Evolutionary conservation across 1,139 yeast genomes (phyloP).

Genomic region (Geotrichum klebahnii): DNA sequence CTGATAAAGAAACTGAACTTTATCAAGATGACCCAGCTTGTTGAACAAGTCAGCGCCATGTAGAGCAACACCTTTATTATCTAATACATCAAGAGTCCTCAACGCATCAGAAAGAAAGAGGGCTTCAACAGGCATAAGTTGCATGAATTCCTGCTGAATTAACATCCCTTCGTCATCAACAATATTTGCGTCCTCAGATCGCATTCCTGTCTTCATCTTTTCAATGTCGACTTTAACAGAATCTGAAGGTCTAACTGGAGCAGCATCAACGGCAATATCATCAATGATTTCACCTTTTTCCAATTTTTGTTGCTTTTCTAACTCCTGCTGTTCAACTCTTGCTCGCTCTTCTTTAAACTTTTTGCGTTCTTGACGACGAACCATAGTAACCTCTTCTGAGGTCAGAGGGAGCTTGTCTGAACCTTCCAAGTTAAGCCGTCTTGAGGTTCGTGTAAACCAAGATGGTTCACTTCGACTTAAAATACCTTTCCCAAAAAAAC

Average conservation of each 20-base stretch:
- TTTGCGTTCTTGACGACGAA: constrained; percentile 67
- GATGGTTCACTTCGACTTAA: constrained; percentile 89
- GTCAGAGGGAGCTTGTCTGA: constrained; percentile 40
- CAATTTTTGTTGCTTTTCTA: constrained; percentile 29
- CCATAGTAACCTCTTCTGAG: constrained; percentile 72
- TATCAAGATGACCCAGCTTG: constrained; percentile 11
- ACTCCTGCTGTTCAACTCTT: constrained; percentile 36
- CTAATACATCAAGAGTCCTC: constrained; percentile 38
- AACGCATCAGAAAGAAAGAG: constrained; percentile 60
- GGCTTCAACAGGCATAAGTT: constrained; percentile 72
- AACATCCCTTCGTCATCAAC: constrained; percentile 43
- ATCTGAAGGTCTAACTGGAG: constrained; percentile 28
- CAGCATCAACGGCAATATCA: constrained; percentile 26
- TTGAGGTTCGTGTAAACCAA: constrained; percentile 65
- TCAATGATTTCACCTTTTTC: constrained; percentile 28
- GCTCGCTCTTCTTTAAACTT: constrained; percentile 61
- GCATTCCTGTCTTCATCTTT: constrained; percentile 16
- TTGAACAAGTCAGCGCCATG: constrained; percentile 24
- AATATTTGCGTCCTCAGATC: constrained; percentile 27
- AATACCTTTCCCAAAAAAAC: constrained; percentile 92
- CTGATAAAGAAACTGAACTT: constrained; percentile 36
- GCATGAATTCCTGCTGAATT: constrained; percentile 58
- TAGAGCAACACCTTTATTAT: constrained; percentile 13
- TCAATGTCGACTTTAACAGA: constrained; percentile 18
- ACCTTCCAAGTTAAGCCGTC: constrained; percentile 47